Evolutionary conservation across 768 basidiomycete genomes (phyloP).

Genomic region (Russula earlei): DNA sequence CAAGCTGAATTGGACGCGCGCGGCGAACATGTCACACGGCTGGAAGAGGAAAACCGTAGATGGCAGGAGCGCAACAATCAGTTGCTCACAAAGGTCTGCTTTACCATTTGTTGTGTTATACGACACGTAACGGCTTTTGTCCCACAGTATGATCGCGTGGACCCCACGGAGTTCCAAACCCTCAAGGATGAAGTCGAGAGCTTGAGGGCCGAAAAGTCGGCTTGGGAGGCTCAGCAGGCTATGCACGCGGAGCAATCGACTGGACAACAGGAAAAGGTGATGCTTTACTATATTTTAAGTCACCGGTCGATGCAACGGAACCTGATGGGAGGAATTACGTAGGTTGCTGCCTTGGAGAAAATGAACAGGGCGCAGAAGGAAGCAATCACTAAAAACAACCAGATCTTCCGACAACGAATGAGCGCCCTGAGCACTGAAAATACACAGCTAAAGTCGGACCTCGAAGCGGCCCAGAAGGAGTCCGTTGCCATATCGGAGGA

Average conservation of each 20-base stretch:
- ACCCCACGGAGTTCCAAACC: slow-evolving; percentile 73
- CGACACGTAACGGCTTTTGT: background rate
- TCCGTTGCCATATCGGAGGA: slow-evolving; percentile 22
- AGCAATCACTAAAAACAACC: slow-evolving; percentile 13
- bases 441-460: slow-evolving; percentile 13
- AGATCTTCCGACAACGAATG: slow-evolving; percentile 17
- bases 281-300: background rate
- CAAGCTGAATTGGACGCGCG: slow-evolving; percentile 70
- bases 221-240: slow-evolving; percentile 15
- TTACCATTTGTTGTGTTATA: background rate
- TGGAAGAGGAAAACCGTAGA: slow-evolving; percentile 67
- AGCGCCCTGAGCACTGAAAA: slow-evolving; percentile 10
- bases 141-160: slow-evolving; percentile 73
- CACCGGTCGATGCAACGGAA: background rate
- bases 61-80: slow-evolving; percentile 84
- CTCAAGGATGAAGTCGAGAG: slow-evolving; percentile 63
- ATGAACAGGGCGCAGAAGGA: slow-evolving; percentile 14
- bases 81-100: slow-evolving; percentile 63
- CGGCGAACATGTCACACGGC: slow-evolving; percentile 52
- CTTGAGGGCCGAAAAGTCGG: slow-evolving; percentile 26
- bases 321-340: background rate
- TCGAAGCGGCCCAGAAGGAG: slow-evolving; percentile 21
- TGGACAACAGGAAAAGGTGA: slow-evolving; percentile 20
- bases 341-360: slow-evolving; percentile 19
- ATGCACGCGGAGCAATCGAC: background rate